Evolutionary conservation across 208 protist genomes (phyloP).

Genomic region (Leishmania arabica): DNA sequence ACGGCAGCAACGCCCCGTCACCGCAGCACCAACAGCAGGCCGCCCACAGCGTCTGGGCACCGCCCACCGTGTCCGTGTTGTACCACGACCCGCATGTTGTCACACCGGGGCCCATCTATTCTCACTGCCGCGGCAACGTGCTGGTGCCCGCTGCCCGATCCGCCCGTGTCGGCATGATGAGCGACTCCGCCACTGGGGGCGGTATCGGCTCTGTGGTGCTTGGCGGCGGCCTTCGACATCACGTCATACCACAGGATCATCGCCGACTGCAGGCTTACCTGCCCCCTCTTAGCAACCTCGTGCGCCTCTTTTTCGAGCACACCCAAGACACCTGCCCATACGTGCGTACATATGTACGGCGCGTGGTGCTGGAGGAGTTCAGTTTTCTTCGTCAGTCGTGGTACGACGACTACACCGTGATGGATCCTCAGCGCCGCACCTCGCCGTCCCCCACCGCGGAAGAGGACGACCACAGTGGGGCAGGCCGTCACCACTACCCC

Average conservation of each 20-base stretch:
- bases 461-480: slow-evolving; percentile 25
- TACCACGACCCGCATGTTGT: slow-evolving; percentile 21
- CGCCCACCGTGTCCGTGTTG: slow-evolving; percentile 14
- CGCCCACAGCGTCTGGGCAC: slow-evolving; percentile 1
- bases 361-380: slow-evolving; percentile 66
- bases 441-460: slow-evolving; percentile 7
- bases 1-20: slow-evolving; percentile 3
- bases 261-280: slow-evolving; percentile 33
- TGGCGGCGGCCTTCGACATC: slow-evolving; percentile 24
- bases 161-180: slow-evolving; percentile 5
- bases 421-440: slow-evolving; percentile 9
- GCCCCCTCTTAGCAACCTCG: slow-evolving; percentile 55
- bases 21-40: slow-evolving; percentile 6
- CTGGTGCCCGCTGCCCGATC: slow-evolving; percentile 23
- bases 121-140: slow-evolving; percentile 26
- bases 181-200: slow-evolving; percentile 7
- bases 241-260: slow-evolving; percentile 24
- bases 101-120: slow-evolving; percentile 28
- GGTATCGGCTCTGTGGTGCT: not conserved
- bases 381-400: slow-evolving; percentile 53
- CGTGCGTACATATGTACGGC: slow-evolving; percentile 55
- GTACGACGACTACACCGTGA: slow-evolving; percentile 36
- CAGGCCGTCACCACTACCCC: slow-evolving; percentile 9
- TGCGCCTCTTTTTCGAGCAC: slow-evolving; percentile 53
- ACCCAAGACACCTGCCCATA: slow-evolving; percentile 72